Percentiles rank a stretch among this genome's conserved stretches.
phyloP scores from a whole-genome alignment of 345 rosid genomes.

The Turnera subulata region DNA sequence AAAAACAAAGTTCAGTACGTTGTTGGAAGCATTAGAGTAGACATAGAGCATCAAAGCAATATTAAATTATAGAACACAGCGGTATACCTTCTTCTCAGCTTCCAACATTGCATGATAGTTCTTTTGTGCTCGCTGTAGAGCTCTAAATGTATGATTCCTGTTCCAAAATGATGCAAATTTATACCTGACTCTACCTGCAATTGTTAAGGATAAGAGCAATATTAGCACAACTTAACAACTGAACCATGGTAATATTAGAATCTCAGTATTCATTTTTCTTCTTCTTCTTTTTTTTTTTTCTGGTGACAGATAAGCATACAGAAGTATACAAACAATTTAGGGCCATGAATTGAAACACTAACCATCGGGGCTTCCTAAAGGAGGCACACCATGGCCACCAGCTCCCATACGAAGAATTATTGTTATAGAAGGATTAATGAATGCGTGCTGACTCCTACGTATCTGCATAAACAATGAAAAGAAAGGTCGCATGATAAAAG shows the following conservation, averaged over 20 bases:
- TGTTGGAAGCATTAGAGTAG: not conserved
- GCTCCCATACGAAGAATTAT: conserved; percentile 95
- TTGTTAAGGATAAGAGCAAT: conserved; percentile 15
- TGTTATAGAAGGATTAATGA: conserved; percentile 94
- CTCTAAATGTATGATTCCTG: conserved; percentile 86
- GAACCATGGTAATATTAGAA: too few species aligned
- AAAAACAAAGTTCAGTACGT: not conserved
- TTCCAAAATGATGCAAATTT: conserved; percentile 99
- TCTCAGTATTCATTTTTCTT: too few species aligned
- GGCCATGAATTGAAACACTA: conserved; percentile 18
- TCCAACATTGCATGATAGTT: conserved; percentile 67
- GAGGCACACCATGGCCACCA: conserved; percentile 99
- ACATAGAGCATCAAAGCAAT: not conserved
- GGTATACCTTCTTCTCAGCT: conserved; percentile 90
- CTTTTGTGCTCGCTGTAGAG: conserved; percentile 70
- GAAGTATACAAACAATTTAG: too few species aligned
- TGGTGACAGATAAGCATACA: not conserved
- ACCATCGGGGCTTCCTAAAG: conserved; percentile 98
- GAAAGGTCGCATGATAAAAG: not conserved
- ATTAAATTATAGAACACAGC: not conserved
- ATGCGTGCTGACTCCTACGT: conserved; percentile 93
- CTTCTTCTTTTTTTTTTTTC: too few species aligned
- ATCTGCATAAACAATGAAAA: conserved; percentile 43
- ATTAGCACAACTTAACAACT: conserved; percentile 16
- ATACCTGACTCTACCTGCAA: conserved; percentile 98